A percentile compares a stretch with the other conserved stretches of the same genome.
These are phyloP conservation scores for Alternaria tenuissima DNA, from an alignment of 2,329 filamentous ascomycete genomes.

Conservation along the genomic window DNA sequence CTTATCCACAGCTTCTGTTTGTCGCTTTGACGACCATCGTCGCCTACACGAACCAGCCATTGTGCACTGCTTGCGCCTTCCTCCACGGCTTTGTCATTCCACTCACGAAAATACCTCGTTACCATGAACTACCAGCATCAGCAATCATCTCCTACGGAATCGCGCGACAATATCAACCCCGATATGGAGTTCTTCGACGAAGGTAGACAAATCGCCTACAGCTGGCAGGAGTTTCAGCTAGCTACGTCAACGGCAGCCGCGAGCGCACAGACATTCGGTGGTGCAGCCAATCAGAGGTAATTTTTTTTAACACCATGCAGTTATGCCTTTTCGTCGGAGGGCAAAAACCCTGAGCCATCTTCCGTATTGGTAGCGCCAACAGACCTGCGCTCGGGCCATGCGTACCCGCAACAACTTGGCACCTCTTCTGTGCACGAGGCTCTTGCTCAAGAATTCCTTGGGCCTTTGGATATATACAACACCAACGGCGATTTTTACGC, in stretches of 20 bases:
- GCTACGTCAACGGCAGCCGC: background rate
- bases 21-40: too few species aligned
- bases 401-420: background rate
- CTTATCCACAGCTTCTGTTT: too few species aligned
- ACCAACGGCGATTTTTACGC: background rate
- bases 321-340: slow-evolving; percentile 10
- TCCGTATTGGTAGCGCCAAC: too few species aligned
- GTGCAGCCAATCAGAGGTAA: slow-evolving; percentile 6
- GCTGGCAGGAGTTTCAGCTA: background rate
- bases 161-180: background rate
- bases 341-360: too few species aligned
- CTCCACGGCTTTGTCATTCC: too few species aligned
- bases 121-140: background rate
- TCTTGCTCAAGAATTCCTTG: background rate
- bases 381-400: background rate
- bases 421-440: background rate
- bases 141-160: background rate
- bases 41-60: too few species aligned
- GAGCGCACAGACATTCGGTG: background rate
- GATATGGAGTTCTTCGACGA: background rate
- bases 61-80: too few species aligned
- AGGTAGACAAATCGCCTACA: background rate
- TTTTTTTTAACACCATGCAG: slow-evolving; percentile 10
- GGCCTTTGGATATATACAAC: background rate
- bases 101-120: too few species aligned